Evolutionary conservation across 495 filamentous ascomycete species (phyloP).

Genomic region (Chaetomium tenue): DNA sequence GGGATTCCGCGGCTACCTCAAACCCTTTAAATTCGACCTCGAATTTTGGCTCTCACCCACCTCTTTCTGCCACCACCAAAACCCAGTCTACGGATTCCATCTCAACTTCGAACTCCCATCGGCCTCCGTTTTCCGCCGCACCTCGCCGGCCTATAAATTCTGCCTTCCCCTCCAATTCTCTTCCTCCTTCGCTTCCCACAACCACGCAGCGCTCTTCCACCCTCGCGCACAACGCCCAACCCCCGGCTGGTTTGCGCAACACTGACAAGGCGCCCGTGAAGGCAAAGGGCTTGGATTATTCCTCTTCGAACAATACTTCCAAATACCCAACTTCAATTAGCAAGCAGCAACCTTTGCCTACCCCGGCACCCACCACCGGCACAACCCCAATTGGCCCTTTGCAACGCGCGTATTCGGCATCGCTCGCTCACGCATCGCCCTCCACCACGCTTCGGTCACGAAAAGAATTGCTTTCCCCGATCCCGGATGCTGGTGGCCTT

Average conservation of each 20-base stretch:
- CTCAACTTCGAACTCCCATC: neutral
- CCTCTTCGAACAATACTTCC: conserved; percentile 25
- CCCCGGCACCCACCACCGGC: conserved; percentile 36
- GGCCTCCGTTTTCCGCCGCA: neutral
- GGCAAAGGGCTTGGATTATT: neutral
- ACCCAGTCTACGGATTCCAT: no score
- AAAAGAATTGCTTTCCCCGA: conserved; percentile 6
- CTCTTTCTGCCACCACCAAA: no score
- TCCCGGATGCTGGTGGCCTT: neutral
- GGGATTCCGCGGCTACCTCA: no score
- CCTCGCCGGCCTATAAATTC: neutral
- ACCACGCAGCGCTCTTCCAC: neutral
- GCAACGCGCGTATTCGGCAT: conserved; percentile 37
- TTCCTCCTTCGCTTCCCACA: neutral
- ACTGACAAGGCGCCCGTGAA: conserved; percentile 2
- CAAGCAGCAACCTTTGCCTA: conserved; percentile 38
- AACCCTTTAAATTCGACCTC: no score
- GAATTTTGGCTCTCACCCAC: no score
- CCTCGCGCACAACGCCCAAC: neutral
- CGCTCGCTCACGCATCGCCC: conserved; percentile 23
- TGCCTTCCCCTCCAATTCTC: neutral
- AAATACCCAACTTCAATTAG: conserved; percentile 19
- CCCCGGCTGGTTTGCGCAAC: neutral
- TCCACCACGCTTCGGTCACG: conserved; percentile 8
- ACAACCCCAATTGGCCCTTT: conserved; percentile 31